Percentiles rank a stretch among this genome's conserved stretches.
Evolutionary conservation across 208 protist genomes (phyloP).

Genomic region (Tritrichomonas foetus): DNA sequence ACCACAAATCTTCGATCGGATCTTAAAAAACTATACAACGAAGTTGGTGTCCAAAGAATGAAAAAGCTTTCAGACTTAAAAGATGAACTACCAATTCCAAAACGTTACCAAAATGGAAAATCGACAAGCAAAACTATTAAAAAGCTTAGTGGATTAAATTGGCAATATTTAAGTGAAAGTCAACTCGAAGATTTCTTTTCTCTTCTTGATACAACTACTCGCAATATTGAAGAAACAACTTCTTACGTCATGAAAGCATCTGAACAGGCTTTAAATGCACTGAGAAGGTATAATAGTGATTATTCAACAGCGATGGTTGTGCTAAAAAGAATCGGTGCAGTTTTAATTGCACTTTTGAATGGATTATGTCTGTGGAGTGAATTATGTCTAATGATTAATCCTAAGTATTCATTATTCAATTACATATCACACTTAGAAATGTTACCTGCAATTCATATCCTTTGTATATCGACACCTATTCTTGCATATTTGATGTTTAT

Average conservation of each 20-base stretch:
- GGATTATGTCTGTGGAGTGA: not conserved
- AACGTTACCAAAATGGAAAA: not conserved
- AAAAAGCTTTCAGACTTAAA: not conserved
- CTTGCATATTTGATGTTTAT: not conserved
- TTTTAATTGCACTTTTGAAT: not conserved
- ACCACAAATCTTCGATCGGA: not conserved
- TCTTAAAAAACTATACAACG: not conserved
- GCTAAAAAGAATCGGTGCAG: not conserved
- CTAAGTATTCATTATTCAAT: not conserved
- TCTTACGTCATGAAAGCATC: not conserved
- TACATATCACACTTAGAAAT: not conserved
- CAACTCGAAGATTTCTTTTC: not conserved
- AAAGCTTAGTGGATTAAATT: not conserved
- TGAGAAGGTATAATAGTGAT: not conserved
- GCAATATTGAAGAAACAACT: not conserved
- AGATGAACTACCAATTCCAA: not conserved
- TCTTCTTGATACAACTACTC: not conserved
- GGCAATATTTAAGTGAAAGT: not conserved
- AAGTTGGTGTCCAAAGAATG: not conserved
- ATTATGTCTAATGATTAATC: not conserved
- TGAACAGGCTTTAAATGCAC: not conserved
- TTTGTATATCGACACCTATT: not conserved
- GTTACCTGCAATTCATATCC: not conserved
- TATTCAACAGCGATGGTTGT: not conserved
- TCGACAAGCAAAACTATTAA: not conserved